Evolutionary conservation across 768 basidiomycete species (phyloP), one percentile per base, ranked within the genome.

Genomic region (Naganishia vaughanmartiniae): DNA sequence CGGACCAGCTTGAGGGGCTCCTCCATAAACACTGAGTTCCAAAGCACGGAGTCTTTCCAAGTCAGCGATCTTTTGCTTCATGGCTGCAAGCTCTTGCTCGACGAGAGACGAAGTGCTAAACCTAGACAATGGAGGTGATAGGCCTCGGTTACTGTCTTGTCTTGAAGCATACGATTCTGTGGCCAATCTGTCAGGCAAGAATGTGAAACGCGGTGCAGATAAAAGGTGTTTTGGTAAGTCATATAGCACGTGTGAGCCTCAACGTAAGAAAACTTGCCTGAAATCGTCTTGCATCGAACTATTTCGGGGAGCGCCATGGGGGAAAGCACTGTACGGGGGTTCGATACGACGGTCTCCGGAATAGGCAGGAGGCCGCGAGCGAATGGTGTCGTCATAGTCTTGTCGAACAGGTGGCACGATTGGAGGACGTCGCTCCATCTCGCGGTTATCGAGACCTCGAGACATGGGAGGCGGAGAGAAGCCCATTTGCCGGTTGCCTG

Each of bases 51-150:
- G 39, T 45, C 60, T 63, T 45, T 63, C 60, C 60, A 63, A 45
- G 39, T 63, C 60, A 26, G 60, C 60, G 17, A 63, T 63, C 26
- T 63, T 63, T 42, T 63, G 36, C 39, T 63, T 63, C 60, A 63
- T 63, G 33, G 60, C 60, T 30, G 60, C 60, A 24, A 63, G 60
- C 60, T 63, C 60, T 63, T 63, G 60, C 60, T 63, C 60, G 19
- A 63, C 60, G 10, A 63, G 42, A 21, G 60, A 63, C 24, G 60
- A 45, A 11, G 60, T 63, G 48, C 48, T 51, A 21, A 63, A 63
- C 15, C 60, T 63, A 26, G 60, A 26, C 14, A 36, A 11, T 17
- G 19, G 36, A 30, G 39, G 39, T 28, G 60, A 30, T 36, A 28
- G 7, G 15, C 33, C 36, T 26, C 39, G 60, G 24, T 28, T 14